Base-by-base conservation (phyloP, 225 moss, liverwort and hornwort species). In the Polytrichum formosum region DNA sequence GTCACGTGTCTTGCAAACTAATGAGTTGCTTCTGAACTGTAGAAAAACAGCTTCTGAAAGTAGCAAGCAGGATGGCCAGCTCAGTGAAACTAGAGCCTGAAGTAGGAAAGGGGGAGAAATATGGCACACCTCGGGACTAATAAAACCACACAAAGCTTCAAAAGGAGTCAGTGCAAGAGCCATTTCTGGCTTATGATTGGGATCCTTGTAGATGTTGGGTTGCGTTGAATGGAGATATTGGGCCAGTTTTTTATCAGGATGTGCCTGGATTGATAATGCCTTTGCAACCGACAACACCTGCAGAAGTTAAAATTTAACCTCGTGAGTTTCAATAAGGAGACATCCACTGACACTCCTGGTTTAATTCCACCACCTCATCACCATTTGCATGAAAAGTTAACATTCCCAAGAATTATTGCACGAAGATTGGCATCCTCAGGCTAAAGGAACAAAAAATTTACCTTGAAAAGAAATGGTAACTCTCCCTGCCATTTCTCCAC, bases 121-220 rank as follows among this genome's bases (percentile, higher is more conserved):
- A 37, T 6, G 27, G 35, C 28, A 67, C 72, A 91, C 90, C 85
- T 84, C 84, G 0, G 87, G 59, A 69, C 78, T 59, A 29, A 94
- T 72, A 53, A 97, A 97, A 1, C 97, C 91, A 56, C 97, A 97
- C 10, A 97, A 79, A 26, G 94, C 94, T 55, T 97, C 94, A 63
- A 97, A 97, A 35, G 85, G 78, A 23, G 97, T 91, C 27, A 97
- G 79, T 1, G 94, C 94, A 72, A 97, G 75, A 53, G 97, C 97
- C 97, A 97, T 97, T 70, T 97, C 94, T 30, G 97, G 97, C 79
- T 97, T 97, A 68, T 97, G 97, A 69, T 97, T 97, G 37, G 86
- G 72, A 70, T 97, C 97, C 80, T 94, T 97, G 86, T 97, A 97
- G n/a, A 88, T 75, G 18, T 97, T 68, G 7, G 92, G 91, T 31